Evolutionary conservation across 805 yeast genomes (phyloP).

Genomic region (Henningerozyma blattae): DNA sequence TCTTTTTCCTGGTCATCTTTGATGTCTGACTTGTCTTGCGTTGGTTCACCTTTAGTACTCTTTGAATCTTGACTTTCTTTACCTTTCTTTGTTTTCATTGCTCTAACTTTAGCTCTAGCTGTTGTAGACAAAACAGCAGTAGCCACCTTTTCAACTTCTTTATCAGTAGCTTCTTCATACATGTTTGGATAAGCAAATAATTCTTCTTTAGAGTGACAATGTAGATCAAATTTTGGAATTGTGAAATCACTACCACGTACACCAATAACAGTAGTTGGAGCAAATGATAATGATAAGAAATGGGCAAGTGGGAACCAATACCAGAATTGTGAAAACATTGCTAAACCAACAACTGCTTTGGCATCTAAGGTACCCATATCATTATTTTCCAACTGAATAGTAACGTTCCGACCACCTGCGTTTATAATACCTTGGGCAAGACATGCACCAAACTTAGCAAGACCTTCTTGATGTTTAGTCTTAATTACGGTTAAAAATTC

Average conservation of each 20-base stretch:
- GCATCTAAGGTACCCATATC: conserved; percentile 85
- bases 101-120: conserved; percentile 86
- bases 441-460: conserved; percentile 96
- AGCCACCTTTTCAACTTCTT: conserved; percentile 78
- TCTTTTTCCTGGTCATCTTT: conserved; percentile 6
- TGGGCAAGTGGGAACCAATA: conserved; percentile 97
- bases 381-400: conserved; percentile 77
- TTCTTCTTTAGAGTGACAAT: conserved; percentile 71
- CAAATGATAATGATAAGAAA: conserved; percentile 79
- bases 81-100: conserved; percentile 49
- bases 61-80: conserved; percentile 31
- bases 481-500: conserved; percentile 62
- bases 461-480: conserved; percentile 88
- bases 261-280: conserved; percentile 86
- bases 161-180: conserved; percentile 63
- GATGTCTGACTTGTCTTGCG: conserved; percentile 17
- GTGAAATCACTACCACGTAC: conserved; percentile 66
- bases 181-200: conserved; percentile 85
- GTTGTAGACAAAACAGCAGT: conserved; percentile 94
- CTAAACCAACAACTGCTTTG: conserved; percentile 84
- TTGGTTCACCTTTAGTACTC: conserved; percentile 17
- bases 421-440: conserved; percentile 94
- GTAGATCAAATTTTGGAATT: conserved; percentile 72
- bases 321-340: conserved; percentile 90
- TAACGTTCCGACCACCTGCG: conserved; percentile 98